Evolutionary conservation across 371 early-diverging fungal species (phyloP), one percentile per base, ranked within the genome.

Genomic region (Mortierella sp.): DNA sequence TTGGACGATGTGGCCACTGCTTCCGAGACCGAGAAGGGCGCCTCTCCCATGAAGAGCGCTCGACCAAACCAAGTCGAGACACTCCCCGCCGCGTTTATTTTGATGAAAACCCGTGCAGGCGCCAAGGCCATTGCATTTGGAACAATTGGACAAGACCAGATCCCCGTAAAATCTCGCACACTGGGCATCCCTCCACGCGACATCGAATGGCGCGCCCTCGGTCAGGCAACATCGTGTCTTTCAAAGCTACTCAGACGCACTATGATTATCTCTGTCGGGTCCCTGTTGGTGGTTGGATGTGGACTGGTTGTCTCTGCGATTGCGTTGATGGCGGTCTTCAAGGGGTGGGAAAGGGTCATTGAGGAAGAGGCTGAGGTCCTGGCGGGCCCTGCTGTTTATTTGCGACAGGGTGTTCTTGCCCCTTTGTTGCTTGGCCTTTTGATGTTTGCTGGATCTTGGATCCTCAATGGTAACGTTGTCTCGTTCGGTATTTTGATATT

Each of bases 121-220:
- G 77, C 82, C 60, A 77, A 77, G 70, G 43, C 71, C 10, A 63
- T 75, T 3, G 82, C 77, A 3, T 49, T 48, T 48, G 77, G 60
- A 3, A 32, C 70, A 24, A 29, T 77, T 1, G 82, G 46, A 6
- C 16, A 46, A 29, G 82, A 77, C 44, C 48, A 74, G 29, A 70
- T 77, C 43, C 63, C 72, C 1, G 44, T 38, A 3, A n/a, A 46
- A 1, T 49, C 35, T 32, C 73, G 82, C 16, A 46, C 49, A 8
- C 29, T 81, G 46, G 78, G 78, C 8, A 70, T 81, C 43, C 46
- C 77, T 12, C 77, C 77, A 4, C 77, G 77, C 1, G 78, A 81
- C 24, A 74, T 81, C 43, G 77, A 81, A 49, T 81, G 82, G 82
- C 71, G 75, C 27, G 60, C 43, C 6, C 71, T 81, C 12, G 82